A percentile compares a stretch with the other conserved stretches of the same genome.
Conservation (phyloP, 768 basidiomycete genomes). For the Boletellus sp. region DNA sequence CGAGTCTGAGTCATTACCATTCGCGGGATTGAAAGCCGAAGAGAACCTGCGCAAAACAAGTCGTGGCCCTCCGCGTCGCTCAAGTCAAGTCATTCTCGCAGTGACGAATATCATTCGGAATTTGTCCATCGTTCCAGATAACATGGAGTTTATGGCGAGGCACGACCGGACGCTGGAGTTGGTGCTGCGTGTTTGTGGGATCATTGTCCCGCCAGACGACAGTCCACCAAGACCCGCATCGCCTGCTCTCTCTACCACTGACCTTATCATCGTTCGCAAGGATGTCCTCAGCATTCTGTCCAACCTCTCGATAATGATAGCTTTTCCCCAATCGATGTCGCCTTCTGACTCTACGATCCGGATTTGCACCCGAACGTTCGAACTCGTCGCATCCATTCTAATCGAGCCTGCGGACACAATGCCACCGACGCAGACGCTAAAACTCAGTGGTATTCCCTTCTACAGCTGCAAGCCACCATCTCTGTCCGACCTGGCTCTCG, state of each 20-base stretch:
- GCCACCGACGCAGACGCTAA: slow-evolving; percentile 57
- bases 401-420: slow-evolving; percentile 65
- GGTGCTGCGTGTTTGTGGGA: slow-evolving; percentile 63
- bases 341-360: slow-evolving; percentile 41
- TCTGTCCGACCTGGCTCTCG: slow-evolving; percentile 73
- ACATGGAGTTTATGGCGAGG: slow-evolving; percentile 59
- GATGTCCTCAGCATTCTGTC: slow-evolving; percentile 71
- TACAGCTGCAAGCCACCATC: slow-evolving; percentile 50
- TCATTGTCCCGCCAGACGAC: slow-evolving; percentile 36
- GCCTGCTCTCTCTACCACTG: slow-evolving; percentile 60
- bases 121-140: slow-evolving; percentile 72
- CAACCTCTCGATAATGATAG: slow-evolving; percentile 52
- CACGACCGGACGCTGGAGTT: slow-evolving; percentile 63
- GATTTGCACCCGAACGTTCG: slow-evolving; percentile 56
- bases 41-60: slow-evolving; percentile 50
- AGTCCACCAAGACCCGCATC: slow-evolving; percentile 43
- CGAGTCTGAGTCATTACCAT: slow-evolving; percentile 56
- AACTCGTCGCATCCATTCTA: slow-evolving; percentile 71
- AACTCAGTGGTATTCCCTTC: slow-evolving; percentile 45
- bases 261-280: slow-evolving; percentile 70
- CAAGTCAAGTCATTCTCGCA: slow-evolving; percentile 59
- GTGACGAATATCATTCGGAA: slow-evolving; percentile 83
- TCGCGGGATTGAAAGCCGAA: slow-evolving; percentile 47
- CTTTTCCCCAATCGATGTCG: slow-evolving; percentile 41
- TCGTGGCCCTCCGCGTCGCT: slow-evolving; percentile 58